Evolutionary conservation across 2,329 filamentous ascomycete genomes (phyloP), one percentile per base, ranked within the genome.

Genomic region (Fusarium palustre): DNA sequence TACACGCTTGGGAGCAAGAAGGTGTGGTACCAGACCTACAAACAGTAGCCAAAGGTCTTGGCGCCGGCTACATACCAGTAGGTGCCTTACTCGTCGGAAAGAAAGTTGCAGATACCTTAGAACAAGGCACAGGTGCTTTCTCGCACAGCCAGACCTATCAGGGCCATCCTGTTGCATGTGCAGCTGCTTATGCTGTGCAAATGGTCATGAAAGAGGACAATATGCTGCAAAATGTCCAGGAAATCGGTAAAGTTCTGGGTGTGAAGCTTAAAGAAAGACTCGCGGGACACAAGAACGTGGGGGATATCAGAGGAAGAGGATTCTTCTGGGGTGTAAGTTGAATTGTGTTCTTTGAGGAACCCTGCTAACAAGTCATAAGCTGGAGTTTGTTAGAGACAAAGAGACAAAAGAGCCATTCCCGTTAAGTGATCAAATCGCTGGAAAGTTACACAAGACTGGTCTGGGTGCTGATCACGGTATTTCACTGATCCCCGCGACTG

Each of bases 1-100:
- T 91, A 66, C 86, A 92, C 77, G 87, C 88, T 2, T 91, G 87
- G 85, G 83, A 91, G 67, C 83, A 89, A 43, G 85, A 90, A 79
- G 81, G 13, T 4, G 68, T 84, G 0, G 63, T 74, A 1, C 90
- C 90, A 0, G 90, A 93, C 72, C 83, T 93, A 2, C 86, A 90
- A 74, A 87, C 88, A 0, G 78, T 91, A 3, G 91, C 87, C 0
- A 93, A 93, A 76, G 88, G 87, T 0, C 82, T 92, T 1, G 88
- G 85, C 2, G 71, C 69, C 0, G 72, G 72, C 0, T 74, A 72
- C 5, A 61, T 69, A 57, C 71, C 71, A 0, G 45, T 73, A 0
- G 69, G 64, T 0, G 71, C 71, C 0, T 24, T 73, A 5, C 18
- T 73, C 0, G 62, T 74, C 0, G 16, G 64, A 11, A 41, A 33